Evolutionary conservation across 768 basidiomycete genomes (phyloP).

Genomic region (Russula virescens): DNA sequence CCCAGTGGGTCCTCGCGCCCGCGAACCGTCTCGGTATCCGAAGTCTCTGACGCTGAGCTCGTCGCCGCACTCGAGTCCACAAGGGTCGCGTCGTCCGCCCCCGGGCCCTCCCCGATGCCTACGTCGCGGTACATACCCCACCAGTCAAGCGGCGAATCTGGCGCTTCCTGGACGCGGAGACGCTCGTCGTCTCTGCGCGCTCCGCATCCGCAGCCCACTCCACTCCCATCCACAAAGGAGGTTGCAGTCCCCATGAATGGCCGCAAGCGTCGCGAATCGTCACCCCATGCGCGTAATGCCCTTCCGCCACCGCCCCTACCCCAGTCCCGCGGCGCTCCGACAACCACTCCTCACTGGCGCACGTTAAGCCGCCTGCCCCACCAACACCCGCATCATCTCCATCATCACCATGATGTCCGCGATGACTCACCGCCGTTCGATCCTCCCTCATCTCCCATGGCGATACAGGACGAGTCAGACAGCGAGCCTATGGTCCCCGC

Average conservation of each 20-base stretch:
- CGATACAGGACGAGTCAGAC: conserved; percentile 13
- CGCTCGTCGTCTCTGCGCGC: conserved; percentile 11
- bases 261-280: conserved; percentile 10
- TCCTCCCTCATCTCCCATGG: conserved; percentile 9
- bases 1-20: conserved; percentile 9
- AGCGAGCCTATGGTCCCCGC: neutral
- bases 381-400: neutral
- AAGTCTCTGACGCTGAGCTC: conserved; percentile 8
- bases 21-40: conserved; percentile 15
- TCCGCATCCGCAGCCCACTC: neutral
- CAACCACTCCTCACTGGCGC: neutral
- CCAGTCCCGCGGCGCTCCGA: neutral
- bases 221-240: neutral
- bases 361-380: neutral
- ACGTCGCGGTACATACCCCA: neutral
- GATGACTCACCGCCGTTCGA: conserved; percentile 11
- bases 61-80: neutral
- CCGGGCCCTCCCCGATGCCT: neutral
- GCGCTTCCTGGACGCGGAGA: conserved; percentile 4
- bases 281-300: conserved; percentile 6
- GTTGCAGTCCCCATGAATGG: neutral
- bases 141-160: neutral
- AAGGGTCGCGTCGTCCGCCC: conserved; percentile 2
- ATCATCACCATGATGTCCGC: neutral
- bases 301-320: neutral